Base-by-base conservation (phyloP, 2,329 filamentous ascomycete species). In the Stagonosporopsis cucurbitacearum region DNA sequence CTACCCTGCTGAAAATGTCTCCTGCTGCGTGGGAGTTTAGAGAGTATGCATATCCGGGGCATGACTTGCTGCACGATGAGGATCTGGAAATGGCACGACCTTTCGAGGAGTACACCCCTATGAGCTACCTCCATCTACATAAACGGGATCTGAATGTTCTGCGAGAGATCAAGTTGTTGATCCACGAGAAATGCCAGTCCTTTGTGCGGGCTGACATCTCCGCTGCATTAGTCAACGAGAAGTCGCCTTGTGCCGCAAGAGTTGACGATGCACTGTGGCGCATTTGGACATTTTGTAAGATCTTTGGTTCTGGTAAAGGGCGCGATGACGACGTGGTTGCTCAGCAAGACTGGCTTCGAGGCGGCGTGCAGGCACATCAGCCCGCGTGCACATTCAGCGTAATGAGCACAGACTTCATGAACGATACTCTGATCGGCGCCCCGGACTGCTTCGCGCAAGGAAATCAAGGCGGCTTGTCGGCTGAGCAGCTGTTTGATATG, bases 271-370 rank as follows among this genome's bases (percentile, higher is more conserved):
- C 86, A 0, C 80, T 88, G 43, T 88, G 85, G 84, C 82, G 86
- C 2, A 82, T 88, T 26, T 88, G 86, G 85, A 86, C 82, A 0
- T 88, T 88, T 71, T 88, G 85, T 70, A 81, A 80, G 50, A 82
- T 87, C 28, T 88, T 88, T 49, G 86, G 86, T 1, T 81, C 78
- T 45, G 79, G 79, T 0, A 86, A 85, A 61, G 79, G 79, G 4
- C 79, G 84, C 13, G 84, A 87, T 61, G 81, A 84, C 26, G 84
- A 88, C 56, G 76, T 86, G 30, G 76, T 81, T 32, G 84, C 81
- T 4, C 85, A 88, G 67, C 79, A 85, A 61, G 85, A 87, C 63
- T 88, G 86, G 86, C 74, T 88, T 11, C 82, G 81, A 54, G 86
- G 85, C 30, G 85, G 85, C 2, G 54, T 73, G 5, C 69, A 84